Conservation (phyloP, 139 green algal genomes). For the Volvox africanus region DNA sequence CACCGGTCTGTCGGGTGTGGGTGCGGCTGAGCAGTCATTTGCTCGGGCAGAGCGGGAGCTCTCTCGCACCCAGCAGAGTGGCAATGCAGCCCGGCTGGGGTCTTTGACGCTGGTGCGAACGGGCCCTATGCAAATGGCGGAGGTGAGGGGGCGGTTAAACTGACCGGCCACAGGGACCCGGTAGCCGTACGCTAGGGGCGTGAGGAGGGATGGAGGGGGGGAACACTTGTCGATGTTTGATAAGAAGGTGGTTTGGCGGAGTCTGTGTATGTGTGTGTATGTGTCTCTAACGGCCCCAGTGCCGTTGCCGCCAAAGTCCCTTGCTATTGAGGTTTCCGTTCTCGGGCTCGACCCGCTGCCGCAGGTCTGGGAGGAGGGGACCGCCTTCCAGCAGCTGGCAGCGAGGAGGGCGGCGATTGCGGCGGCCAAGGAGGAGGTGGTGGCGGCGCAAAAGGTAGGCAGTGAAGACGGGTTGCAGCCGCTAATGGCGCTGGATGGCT, state of each 20-base stretch:
- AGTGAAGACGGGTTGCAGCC: not conserved
- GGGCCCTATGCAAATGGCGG: constrained; percentile 55
- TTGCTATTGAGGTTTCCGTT: too few species aligned
- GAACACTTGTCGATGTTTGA: too few species aligned
- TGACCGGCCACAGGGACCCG: too few species aligned
- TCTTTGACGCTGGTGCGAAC: constrained; percentile 48
- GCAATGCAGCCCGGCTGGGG: constrained; percentile 60
- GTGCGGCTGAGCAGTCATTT: not conserved
- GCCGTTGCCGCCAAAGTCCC: too few species aligned
- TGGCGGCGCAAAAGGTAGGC: constrained; percentile 79
- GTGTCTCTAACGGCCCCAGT: too few species aligned
- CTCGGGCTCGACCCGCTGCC: too few species aligned
- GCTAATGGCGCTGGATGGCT: not conserved
- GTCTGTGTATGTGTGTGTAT: too few species aligned
- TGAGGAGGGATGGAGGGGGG: too few species aligned
- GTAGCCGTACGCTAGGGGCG: too few species aligned
- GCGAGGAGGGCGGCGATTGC: constrained; percentile 56
- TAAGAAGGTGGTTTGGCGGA: too few species aligned
- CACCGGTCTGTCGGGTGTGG: too few species aligned
- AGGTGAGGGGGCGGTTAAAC: constrained; percentile 25
- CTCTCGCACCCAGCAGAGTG: constrained; percentile 35
- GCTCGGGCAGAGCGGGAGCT: constrained; percentile 16
- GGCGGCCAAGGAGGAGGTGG: constrained; percentile 70
- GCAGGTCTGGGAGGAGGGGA: constrained; percentile 88
- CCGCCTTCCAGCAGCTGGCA: constrained; percentile 75